Evolutionary conservation across 2,329 filamentous ascomycete genomes (phyloP), one percentile per base, ranked within the genome.

Genomic region (Talaromyces marneffei): DNA sequence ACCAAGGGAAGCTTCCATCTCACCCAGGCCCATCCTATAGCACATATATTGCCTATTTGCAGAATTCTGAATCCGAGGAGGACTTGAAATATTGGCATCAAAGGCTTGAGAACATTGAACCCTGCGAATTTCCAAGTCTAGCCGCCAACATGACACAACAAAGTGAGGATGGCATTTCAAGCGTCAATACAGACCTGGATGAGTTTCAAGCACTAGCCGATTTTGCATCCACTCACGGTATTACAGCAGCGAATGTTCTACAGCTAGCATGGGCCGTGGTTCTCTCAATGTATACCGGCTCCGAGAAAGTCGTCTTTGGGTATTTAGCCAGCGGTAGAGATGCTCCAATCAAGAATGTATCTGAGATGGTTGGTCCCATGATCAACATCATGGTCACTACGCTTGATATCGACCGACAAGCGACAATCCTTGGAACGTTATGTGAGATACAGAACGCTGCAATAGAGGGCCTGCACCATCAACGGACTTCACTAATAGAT

Each of bases 251-350:
- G 9, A 76, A 71, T 2, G 66, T 76, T 42, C 70, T 78, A 37
- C 71, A 73, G 2, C 70, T 73, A 5, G 76, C 76, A 12, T 78
- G 75, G 76, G 72, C 70, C 1, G 46, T 78, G n/a, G 66, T 77
- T 1, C 64, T 78, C 0, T 68, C 70, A 2, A 67, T 66, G 2
- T 77, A 76, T 54, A 73, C 74, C 1, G 71, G 68, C 0, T 71
- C 68, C 3, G 68, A 76, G 33, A 71, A 76, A 48, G 72, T 77
- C 5, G 62, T 74, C 5, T 80, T 77, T 67, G 77, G 74, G 5
- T 75, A 75, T 58, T 75, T 75, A 2, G 69, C 74, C 12, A 72
- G 72, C 31, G 76, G 78, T 0, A 71, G 78, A 5, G 73, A 78
- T 37, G 68, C 73, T 16, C 18, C 37, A 10, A 16, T 60, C 6